Base-by-base conservation (phyloP, 1,139 yeast species). In the Hyphopichia fennica region DNA sequence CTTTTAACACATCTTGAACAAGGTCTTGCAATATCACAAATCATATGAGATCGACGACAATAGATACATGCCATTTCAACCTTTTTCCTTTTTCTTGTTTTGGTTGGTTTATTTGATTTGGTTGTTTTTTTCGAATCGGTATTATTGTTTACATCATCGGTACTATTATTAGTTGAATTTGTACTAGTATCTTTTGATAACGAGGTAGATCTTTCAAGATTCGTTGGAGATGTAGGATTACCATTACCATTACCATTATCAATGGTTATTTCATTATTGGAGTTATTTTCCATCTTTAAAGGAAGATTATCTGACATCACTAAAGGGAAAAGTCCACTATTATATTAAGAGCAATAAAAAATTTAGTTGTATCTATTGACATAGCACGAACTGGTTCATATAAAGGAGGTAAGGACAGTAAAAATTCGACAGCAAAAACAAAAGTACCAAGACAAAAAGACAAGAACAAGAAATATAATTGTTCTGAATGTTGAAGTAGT, bases 41-140 rank as follows among this genome's bases (percentile, higher is more conserved):
- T 87, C 95, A 91, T 89, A 61, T 91, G 98, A 1, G 96, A 88
- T 38, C 98, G 71, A 38, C 97, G 77, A 58, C 98, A 91, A 58
- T 88, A 91, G 2, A 91, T 87, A 67, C 98, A 91, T 0, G 98
- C 96, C 45, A 77, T 69, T 25, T 70, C 79, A 25, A 79, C 83
- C 56, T 79, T 82, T 63, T 79, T 80, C 61, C 28, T 79, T 77
- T 41, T 77, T 58, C 47, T 65, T 67, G 46, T 59, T 60, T 32
- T 32, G 14, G 27, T 13, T 33, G 30, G 31, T 34, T 11, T 17
- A 9, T 33, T 39, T 36, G 42, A 39, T n/a, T n/a, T n/a, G n/a
- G n/a, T n/a, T n/a, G n/a, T n/a, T n/a, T n/a, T n/a, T n/a, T n/a
- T n/a, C 38, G 28, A 23, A 22, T 19, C 34, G n/a, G 13, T 39